Evolutionary conservation across 768 basidiomycete genomes (phyloP).

Genomic region (Lentinus brumalis): DNA sequence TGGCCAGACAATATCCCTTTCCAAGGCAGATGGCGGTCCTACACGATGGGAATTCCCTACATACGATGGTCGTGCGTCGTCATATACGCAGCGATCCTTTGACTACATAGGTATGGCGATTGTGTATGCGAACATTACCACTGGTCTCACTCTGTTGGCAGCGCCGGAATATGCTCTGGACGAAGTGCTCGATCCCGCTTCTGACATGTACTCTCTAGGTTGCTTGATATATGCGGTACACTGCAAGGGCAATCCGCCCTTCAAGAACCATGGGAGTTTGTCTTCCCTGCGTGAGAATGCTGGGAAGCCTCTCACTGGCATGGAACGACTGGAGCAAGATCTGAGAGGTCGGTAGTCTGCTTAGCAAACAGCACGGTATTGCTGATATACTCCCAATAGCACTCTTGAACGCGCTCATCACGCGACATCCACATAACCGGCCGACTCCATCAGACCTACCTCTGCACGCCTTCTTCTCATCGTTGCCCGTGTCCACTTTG

Average conservation of each 20-base stretch:
- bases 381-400: conserved; percentile 44
- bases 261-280: conserved; percentile 79
- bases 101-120: conserved; percentile 83
- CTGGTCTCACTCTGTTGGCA: conserved; percentile 31
- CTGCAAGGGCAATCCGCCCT: conserved; percentile 84
- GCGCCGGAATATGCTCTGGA: conserved; percentile 95
- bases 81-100: conserved; percentile 86
- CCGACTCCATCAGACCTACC: conserved; percentile 82
- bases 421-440: conserved; percentile 70
- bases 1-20: conserved; percentile 80
- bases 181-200: conserved; percentile 81
- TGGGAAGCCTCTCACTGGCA: conserved; percentile 59
- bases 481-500: conserved; percentile 91
- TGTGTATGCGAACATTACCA: too few relatives aligned
- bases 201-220: conserved; percentile 93
- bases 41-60: conserved; percentile 91
- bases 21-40: conserved; percentile 65
- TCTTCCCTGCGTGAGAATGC: conserved; percentile 70
- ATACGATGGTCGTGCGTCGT: conserved; percentile 77
- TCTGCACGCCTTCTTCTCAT: conserved; percentile 90
- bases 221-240: conserved; percentile 92
- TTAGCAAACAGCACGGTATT: conserved; percentile 4
- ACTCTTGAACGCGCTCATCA: conserved; percentile 78
- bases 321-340: conserved; percentile 69
- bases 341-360: conserved; percentile 57